A percentile compares a stretch with the other conserved stretches of the same genome.
Evolutionary conservation across 78 protist species (phyloP).

Genomic region (Isochrysis galbana): DNA sequence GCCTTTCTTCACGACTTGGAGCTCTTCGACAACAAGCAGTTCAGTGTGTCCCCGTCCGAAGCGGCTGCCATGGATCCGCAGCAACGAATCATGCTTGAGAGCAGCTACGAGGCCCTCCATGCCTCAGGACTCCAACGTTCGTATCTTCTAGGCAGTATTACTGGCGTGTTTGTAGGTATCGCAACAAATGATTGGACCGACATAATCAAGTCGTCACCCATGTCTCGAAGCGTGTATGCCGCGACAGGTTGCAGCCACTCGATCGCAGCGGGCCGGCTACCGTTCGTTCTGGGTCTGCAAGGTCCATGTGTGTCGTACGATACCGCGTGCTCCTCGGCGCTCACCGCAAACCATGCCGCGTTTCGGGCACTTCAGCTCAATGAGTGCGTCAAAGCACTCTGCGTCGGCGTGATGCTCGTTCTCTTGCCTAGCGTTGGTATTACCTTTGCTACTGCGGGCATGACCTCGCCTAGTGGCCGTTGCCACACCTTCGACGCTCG

Average conservation of each 20-base stretch:
- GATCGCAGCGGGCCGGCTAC: constrained; percentile 48
- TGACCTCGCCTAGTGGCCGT: constrained; percentile 63
- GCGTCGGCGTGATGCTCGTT: neutral
- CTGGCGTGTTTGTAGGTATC: constrained; percentile 11
- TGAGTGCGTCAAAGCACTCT: neutral
- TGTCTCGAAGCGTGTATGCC: neutral
- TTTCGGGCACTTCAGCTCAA: neutral
- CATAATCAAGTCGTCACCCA: neutral
- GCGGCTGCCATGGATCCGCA: constrained; percentile 30
- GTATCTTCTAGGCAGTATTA: neutral
- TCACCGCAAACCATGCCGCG: constrained; percentile 72
- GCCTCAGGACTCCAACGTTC: neutral
- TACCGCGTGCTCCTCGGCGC: constrained; percentile 87
- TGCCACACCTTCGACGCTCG: constrained; percentile 70
- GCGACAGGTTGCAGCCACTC: neutral
- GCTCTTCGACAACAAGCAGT: neutral
- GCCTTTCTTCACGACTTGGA: neutral
- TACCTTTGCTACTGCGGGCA: constrained; percentile 48
- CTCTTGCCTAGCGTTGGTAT: neutral
- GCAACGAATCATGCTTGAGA: constrained; percentile 24
- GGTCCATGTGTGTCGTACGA: constrained; percentile 83
- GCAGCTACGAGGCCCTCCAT: neutral
- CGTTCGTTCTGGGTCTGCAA: constrained; percentile 68
- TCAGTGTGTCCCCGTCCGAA: neutral
- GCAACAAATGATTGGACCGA: neutral